These are phyloP conservation scores for Tylopilus subfusipes DNA, from an alignment of 768 basidiomycete species.

Conservation along the genomic window DNA sequence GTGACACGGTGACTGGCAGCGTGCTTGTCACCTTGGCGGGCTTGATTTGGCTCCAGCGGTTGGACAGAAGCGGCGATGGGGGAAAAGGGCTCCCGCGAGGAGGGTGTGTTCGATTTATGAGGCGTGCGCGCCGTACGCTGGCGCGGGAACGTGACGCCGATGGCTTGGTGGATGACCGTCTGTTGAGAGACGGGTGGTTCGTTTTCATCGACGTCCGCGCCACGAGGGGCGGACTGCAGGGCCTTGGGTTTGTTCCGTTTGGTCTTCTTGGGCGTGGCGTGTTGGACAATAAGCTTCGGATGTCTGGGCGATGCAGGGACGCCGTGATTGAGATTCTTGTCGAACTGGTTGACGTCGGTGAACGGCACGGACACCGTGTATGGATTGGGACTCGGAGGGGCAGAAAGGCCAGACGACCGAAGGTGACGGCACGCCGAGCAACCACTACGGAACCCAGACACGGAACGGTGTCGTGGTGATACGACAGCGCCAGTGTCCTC, in stretches of 20 bases:
- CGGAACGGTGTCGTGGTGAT: constrained; percentile 8
- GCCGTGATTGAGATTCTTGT: not conserved
- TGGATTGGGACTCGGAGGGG: constrained; percentile 13
- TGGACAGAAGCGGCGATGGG: constrained; percentile 7
- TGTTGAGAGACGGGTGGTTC: constrained; percentile 6
- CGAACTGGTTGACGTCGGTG: not conserved
- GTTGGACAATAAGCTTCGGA: not conserved
- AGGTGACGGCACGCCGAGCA: constrained; percentile 26
- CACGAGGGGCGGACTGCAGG: not conserved
- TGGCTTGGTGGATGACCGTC: not conserved
- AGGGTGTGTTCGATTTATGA: constrained; percentile 9
- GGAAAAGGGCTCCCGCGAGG: not conserved
- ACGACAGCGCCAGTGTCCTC: constrained; percentile 6
- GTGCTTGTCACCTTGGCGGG: constrained; percentile 13
- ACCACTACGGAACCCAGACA: constrained; percentile 26
- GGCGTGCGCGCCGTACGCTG: constrained; percentile 9
- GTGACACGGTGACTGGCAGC: constrained; percentile 11
- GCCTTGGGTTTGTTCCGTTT: constrained; percentile 6
- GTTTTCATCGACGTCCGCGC: constrained; percentile 19
- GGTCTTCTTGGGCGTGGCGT: constrained; percentile 1
- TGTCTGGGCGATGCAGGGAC: not conserved
- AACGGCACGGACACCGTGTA: not conserved
- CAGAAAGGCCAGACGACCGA: constrained; percentile 11
- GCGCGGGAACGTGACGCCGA: constrained; percentile 14
- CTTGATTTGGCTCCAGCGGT: constrained; percentile 4